Percentiles rank a stretch among this genome's conserved stretches.
Conservation (phyloP, 2,329 filamentous ascomycete species). For the Fusarium pseudograminearum region DNA sequence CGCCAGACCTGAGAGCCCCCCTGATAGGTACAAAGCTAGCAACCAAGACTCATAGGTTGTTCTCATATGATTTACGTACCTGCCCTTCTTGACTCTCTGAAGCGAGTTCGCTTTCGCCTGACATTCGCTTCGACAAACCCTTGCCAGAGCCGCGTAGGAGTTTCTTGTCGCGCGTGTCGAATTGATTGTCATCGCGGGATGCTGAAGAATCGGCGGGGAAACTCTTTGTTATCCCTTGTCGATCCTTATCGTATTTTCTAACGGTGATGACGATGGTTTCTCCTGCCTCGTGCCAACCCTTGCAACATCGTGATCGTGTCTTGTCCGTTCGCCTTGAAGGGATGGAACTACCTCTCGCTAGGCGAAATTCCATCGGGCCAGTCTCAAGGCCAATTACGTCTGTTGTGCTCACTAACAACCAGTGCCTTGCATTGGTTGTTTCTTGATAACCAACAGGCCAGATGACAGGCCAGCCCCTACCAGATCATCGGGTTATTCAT, state of each 20-base stretch:
- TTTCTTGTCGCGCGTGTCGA: neutral
- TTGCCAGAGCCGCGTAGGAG: neutral
- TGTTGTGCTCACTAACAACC: slow-evolving; percentile 11
- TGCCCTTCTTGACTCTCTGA: slow-evolving; percentile 30
- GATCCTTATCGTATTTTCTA: slow-evolving; percentile 39
- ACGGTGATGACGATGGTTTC: slow-evolving; percentile 17
- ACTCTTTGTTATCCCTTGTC: slow-evolving; percentile 6
- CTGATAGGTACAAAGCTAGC: slow-evolving; percentile 8
- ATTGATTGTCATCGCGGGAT: slow-evolving; percentile 13
- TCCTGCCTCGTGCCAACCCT: slow-evolving; percentile 6
- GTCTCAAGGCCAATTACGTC: slow-evolving; percentile 6
- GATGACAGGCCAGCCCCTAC: slow-evolving; percentile 8
- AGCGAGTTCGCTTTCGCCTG: slow-evolving; percentile 2
- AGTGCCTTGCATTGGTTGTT: slow-evolving; percentile 6
- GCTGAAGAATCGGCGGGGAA: slow-evolving; percentile 3
- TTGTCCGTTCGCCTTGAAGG: slow-evolving; percentile 10
- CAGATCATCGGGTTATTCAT: slow-evolving; percentile 4
- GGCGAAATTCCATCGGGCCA: slow-evolving; percentile 4
- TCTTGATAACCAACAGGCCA: slow-evolving; percentile 2
- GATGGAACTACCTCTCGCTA: slow-evolving; percentile 5
- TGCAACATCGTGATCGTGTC: slow-evolving; percentile 1
- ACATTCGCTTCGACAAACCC: neutral
- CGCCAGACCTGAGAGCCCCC: slow-evolving; percentile 33
- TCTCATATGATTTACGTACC: slow-evolving; percentile 13
- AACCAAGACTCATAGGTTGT: slow-evolving; percentile 3